phyloP scores from a whole-genome alignment of 164 flowering plant species.

The Taxillus chinensis region DNA sequence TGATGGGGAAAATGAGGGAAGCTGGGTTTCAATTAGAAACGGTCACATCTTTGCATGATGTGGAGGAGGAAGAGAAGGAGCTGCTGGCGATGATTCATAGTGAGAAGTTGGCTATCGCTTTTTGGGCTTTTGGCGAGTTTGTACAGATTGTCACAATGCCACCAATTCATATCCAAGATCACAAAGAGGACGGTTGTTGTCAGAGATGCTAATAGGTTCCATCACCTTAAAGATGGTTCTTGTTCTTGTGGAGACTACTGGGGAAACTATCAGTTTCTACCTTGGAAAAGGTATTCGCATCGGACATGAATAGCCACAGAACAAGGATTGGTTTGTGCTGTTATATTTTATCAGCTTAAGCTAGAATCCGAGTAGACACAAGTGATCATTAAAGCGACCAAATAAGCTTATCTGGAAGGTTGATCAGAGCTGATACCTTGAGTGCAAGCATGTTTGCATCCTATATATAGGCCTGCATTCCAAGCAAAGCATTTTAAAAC shows the following conservation, averaged over 20 bases:
- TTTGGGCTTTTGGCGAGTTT: constrained; percentile 73
- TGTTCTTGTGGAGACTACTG: constrained; percentile 96
- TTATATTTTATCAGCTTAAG: too few relatives aligned
- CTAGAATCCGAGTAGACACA: constrained; percentile 75
- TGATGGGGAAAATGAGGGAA: constrained; percentile 70
- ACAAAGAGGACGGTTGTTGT: constrained; percentile 67
- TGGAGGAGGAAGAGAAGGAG: constrained; percentile 96
- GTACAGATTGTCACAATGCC: constrained; percentile 84
- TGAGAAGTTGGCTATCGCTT: constrained; percentile 90
- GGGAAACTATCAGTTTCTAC: constrained; percentile 22
- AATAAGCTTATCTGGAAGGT: constrained; percentile 78
- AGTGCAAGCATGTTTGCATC: constrained; percentile 75
- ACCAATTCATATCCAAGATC: constrained; percentile 78
- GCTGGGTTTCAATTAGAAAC: constrained; percentile 70
- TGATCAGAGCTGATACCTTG: constrained; percentile 86
- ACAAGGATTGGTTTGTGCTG: too few relatives aligned
- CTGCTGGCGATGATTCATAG: constrained; percentile 78
- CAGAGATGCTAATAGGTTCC: constrained; percentile 91
- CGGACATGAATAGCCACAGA: too few relatives aligned
- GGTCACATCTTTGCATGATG: constrained; percentile 69
- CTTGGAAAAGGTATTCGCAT: too few relatives aligned
- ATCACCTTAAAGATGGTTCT: constrained; percentile 72
- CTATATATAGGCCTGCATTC: constrained; percentile 95
- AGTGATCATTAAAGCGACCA: constrained; percentile 92
- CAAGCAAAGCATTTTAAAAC: constrained; percentile 81